A percentile compares a stretch with the other conserved stretches of the same genome.
phyloP scores from a whole-genome alignment of 345 rosid species.

The Gossypium longicalyx region DNA sequence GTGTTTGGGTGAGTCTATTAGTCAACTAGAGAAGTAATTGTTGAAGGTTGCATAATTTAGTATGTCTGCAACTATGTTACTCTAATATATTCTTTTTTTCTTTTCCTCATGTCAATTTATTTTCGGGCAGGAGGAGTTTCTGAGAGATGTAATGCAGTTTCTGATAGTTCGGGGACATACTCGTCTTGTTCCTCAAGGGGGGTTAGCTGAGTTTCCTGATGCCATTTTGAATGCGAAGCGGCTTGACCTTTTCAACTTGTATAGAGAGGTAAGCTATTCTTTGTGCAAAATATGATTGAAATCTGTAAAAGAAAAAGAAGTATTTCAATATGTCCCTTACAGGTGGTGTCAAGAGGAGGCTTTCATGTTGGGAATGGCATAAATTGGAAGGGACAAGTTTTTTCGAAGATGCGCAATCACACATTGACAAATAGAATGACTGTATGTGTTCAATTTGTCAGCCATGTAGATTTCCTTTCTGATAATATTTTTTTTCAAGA shows the following conservation, averaged over 20 bases:
- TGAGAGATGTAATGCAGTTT: constrained; percentile 97
- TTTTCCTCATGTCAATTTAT: not conserved
- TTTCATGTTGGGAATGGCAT: constrained; percentile 98
- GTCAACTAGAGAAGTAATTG: not conserved
- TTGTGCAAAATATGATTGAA: constrained; percentile 12
- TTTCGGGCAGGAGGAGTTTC: constrained; percentile 80
- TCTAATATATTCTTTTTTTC: not conserved
- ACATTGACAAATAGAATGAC: constrained; percentile 97
- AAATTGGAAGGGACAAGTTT: constrained; percentile 99
- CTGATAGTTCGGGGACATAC: constrained; percentile 83
- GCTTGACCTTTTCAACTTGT: constrained; percentile 92
- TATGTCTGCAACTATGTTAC: not conserved
- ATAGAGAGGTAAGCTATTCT: constrained; percentile 69
- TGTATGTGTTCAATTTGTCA: constrained; percentile 39
- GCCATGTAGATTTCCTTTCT: constrained; percentile 4
- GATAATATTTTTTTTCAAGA: constrained; percentile 7
- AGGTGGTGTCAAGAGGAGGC: constrained; percentile 99
- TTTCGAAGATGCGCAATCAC: constrained; percentile 99
- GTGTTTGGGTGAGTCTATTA: not conserved
- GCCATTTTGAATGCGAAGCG: constrained; percentile 95
- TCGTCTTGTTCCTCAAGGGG: constrained; percentile 98
- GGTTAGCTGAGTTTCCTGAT: constrained; percentile 89
- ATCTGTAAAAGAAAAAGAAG: not conserved
- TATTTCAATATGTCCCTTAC: constrained; percentile 23
- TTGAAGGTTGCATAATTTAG: not conserved